Evolutionary conservation across 495 filamentous ascomycete species (phyloP).

Genomic region (Hypomontagnella monticulosa): DNA sequence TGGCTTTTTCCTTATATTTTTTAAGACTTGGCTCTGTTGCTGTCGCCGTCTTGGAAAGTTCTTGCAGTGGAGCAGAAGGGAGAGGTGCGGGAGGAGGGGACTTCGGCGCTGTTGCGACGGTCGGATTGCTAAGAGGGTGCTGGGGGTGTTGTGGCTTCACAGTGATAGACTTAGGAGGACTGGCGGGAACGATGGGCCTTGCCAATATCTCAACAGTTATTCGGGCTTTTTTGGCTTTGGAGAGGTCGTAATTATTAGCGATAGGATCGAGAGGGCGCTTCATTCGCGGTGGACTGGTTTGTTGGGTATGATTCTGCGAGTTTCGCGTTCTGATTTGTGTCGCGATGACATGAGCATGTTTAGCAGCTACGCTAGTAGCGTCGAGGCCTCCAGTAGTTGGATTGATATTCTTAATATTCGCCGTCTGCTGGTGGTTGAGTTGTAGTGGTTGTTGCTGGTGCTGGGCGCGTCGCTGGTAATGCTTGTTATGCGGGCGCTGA

Average conservation of each 20-base stretch:
- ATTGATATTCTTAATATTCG: conserved; percentile 5
- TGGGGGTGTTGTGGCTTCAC: conserved; percentile 41
- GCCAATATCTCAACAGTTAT: conserved; percentile 57
- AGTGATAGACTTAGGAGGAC: conserved; percentile 45
- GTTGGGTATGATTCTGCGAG: conserved; percentile 37
- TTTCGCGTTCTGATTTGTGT: conserved; percentile 41
- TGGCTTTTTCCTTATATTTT: conserved; percentile 58
- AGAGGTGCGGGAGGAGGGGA: neutral
- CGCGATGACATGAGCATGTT: conserved; percentile 36
- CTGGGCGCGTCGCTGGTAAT: conserved; percentile 39
- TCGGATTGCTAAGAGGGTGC: conserved; percentile 38
- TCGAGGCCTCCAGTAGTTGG: conserved; percentile 14
- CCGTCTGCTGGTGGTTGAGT: neutral
- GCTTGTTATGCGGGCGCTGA: conserved; percentile 35
- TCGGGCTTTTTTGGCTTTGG: conserved; percentile 47
- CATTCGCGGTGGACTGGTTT: conserved; percentile 41
- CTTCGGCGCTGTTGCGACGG: conserved; percentile 28
- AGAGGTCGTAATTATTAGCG: conserved; percentile 46
- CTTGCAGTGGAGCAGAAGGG: conserved; percentile 8
- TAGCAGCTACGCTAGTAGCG: conserved; percentile 29
- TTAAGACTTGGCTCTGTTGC: conserved; percentile 43
- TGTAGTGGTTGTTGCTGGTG: conserved; percentile 29
- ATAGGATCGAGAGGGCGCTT: conserved; percentile 48
- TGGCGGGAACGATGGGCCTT: conserved; percentile 31
- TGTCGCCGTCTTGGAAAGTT: conserved; percentile 38